Evolutionary conservation across 352 stramenopile species (phyloP).

Genomic region (Pythium apleroticum): DNA sequence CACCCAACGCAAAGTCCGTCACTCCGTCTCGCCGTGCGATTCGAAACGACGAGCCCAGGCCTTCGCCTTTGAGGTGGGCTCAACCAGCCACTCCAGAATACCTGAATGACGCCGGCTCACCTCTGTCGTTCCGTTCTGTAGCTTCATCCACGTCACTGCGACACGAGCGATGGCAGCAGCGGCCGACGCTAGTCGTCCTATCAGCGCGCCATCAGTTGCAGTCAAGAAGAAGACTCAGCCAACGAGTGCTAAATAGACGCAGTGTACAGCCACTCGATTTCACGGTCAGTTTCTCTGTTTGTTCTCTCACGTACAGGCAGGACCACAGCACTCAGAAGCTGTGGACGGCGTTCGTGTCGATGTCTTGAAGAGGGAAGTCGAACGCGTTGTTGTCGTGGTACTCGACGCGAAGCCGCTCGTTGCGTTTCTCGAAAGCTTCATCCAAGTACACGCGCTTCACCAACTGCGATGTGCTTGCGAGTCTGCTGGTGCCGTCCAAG

Average conservation of each 20-base stretch:
- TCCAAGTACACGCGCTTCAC: conserved; percentile 13
- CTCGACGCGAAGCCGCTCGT: conserved; percentile 9
- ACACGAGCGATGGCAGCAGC: conserved; percentile 24
- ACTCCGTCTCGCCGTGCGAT: conserved; percentile 6
- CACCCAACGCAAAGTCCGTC: conserved; percentile 6
- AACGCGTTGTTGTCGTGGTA: conserved; percentile 11
- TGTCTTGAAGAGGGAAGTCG: neutral
- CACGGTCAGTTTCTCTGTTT: neutral
- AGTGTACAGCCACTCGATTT: neutral
- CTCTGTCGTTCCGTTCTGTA: neutral
- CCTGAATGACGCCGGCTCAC: neutral
- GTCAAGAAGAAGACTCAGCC: conserved; percentile 45
- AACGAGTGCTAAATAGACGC: neutral
- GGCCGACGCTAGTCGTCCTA: conserved; percentile 29
- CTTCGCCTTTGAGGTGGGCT: conserved; percentile 25
- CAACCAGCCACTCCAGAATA: neutral
- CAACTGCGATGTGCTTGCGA: conserved; percentile 8
- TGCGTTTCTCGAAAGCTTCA: neutral
- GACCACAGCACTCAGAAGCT: neutral
- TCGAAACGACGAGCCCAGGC: conserved; percentile 9
- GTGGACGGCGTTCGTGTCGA: conserved; percentile 9
- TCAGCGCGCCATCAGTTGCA: conserved; percentile 49
- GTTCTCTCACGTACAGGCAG: neutral
- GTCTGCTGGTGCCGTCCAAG: neutral
- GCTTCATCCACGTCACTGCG: conserved; percentile 44